Evolutionary conservation across 805 yeast genomes (phyloP), one percentile per base, ranked within the genome.

Genomic region (Jamesozyma gamospora): DNA sequence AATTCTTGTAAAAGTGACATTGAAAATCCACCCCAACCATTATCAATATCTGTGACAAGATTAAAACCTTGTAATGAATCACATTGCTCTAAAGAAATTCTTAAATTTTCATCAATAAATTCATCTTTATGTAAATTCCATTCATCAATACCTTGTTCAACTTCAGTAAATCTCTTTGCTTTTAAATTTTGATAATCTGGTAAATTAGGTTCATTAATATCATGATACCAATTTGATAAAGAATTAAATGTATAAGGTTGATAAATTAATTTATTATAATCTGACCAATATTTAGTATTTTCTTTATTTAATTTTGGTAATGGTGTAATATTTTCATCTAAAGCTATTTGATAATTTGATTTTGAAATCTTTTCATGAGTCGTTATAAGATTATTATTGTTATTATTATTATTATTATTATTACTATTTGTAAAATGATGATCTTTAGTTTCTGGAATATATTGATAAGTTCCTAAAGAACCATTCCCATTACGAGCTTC

Each of bases 1-100:
- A 87, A 37, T 7, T 68, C 71, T n/a, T 62, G 50, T 18, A 87
- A 42, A 45, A 77, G 47, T 34, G 68, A 67, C 31, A 62, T 56
- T 4, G 83, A 59, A 49, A 82, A 76, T 0, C 95, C 95, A 36
- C 86, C 81, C 97, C 97, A 90, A 0, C 81, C 82, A 17, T 75
- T 69, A 53, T 84, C 94, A 3, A 79, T 48, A 38, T 87, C 95
- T 0, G 82, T 72, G 2, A 79, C 52, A 0, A 84, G 36, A 48
- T 82, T 82, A 9, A 92, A 42, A 0, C 96, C 96, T 40, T 71
- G 74, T 15, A 88, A 53, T 21, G 66, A 58, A 56, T 92, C 96
- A 55, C 92, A 78, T 43, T 74, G 71, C 53, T 90, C 98, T 12
- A 92, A 53, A 31, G 72, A 61, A 2, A 64, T 59, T 40, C 96